Base-by-base conservation (phyloP, 2,329 filamentous ascomycete genomes). In the Pseudocercospora crystallina region DNA sequence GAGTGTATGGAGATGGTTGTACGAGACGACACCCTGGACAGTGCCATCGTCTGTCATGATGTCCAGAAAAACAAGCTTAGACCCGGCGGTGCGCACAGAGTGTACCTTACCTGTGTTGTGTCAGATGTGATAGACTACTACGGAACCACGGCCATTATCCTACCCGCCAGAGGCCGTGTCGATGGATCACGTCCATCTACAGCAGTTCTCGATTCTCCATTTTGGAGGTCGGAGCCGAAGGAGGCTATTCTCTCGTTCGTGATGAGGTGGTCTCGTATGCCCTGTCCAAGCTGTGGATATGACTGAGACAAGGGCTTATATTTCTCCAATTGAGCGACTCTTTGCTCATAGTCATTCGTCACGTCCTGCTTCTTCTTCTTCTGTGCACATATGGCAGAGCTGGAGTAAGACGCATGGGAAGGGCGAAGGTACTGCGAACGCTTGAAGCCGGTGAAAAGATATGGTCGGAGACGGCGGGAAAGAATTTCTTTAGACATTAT, bases 11-110 rank as follows among this genome's bases (percentile, higher is more conserved):
- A 79, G 65, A 44, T 77, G 80, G 52, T 77, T 76, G 61, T 85
- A 77, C 70, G 88, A 87, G 69, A 87, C 80, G 74, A 95, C 83
- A 54, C 85, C 79, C 72, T 99, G 94, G 31, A 95, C 71, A 57
- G 79, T 81, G 60, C 83, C 73, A 50, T 84, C 86, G 65, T 89
- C 83, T 68, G 90, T 84, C 60, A 84, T 77, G 43, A 97, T 74
- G 71, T 94, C 87, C 59, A 96, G 70, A 70, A 99, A 99, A 57
- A 90, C 77, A 61, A 99, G 83, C 71, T 87, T 89, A 61, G 82
- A 85, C 59, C 91, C 85, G 47, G 83, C 80, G 41, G 81, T 76
- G 56, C 89, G 87, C 65, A 87, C 80, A 40, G 84, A 84, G 63
- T 80, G 78, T 57, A 96, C 79, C 67, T 90, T 89, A 70, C 90